These are phyloP conservation scores for Uronychia binucleata DNA, from an alignment of 73 alveolate species.

Conservation along the genomic window DNA sequence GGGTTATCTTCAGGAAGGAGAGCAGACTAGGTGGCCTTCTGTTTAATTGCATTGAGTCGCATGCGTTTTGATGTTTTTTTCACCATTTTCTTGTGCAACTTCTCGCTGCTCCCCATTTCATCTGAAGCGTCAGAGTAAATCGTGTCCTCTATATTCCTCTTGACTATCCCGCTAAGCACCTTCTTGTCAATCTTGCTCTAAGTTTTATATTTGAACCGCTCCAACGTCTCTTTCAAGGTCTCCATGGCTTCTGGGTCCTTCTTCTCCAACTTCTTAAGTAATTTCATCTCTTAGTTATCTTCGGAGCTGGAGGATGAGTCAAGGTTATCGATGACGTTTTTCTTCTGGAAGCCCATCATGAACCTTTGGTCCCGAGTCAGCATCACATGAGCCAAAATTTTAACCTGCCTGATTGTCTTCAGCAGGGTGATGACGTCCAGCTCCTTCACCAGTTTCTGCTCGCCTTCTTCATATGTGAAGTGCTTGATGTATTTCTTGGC, in stretches of 20 bases:
- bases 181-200: neutral
- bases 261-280: neutral
- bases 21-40: no score
- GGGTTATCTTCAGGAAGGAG: no score
- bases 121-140: neutral
- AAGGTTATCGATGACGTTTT: neutral
- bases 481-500: neutral
- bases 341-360: neutral
- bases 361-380: neutral
- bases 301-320: neutral
- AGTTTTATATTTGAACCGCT: neutral
- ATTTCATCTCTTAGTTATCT: neutral
- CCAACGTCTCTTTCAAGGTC: neutral
- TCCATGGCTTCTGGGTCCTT: neutral
- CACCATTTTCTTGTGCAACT: neutral
- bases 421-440: neutral
- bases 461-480: neutral
- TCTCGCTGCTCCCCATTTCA: neutral
- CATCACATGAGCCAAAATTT: neutral
- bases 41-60: no score
- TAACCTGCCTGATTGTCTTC: neutral
- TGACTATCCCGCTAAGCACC: neutral
- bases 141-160: neutral
- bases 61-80: no score
- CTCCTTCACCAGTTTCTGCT: neutral